Percentiles rank a stretch among this genome's conserved stretches.
Conservation (phyloP, 345 rosid genomes). For the Brassica rapa region DNA sequence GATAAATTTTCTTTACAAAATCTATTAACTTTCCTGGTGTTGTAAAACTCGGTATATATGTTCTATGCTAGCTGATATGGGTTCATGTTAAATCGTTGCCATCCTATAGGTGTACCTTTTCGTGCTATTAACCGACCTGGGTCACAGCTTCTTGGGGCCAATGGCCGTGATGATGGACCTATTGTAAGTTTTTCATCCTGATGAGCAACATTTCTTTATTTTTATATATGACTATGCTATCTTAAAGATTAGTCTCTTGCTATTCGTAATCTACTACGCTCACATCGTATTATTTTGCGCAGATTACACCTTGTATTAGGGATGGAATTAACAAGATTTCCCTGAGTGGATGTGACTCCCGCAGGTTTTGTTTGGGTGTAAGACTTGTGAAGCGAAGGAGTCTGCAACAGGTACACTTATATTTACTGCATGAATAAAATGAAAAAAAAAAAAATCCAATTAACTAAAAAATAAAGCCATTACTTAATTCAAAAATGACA, state of each 20-base stretch:
- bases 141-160: slow-evolving; percentile 80
- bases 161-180: slow-evolving; percentile 99
- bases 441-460: not conserved
- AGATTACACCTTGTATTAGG: slow-evolving; percentile 71
- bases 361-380: slow-evolving; percentile 85
- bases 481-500: not conserved
- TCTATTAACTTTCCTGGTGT: not conserved
- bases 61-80: slow-evolving; percentile 13
- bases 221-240: not conserved
- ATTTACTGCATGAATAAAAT: slow-evolving; percentile 3
- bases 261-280: not conserved
- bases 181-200: slow-evolving; percentile 56
- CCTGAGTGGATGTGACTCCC: slow-evolving; percentile 81
- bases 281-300: slow-evolving; percentile 28
- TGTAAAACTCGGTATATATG: not conserved
- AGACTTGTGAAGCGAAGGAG: slow-evolving; percentile 76
- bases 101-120: slow-evolving; percentile 56
- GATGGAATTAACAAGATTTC: slow-evolving; percentile 86
- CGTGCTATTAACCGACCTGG: slow-evolving; percentile 92
- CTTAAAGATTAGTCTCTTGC: not conserved
- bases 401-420: slow-evolving; percentile 69
- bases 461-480: not conserved
- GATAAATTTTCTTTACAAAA: not conserved
- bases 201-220: slow-evolving; percentile 3
- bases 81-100: slow-evolving; percentile 8